phyloP scores from a whole-genome alignment of 2,329 filamentous ascomycete species.

The Monilinia vaccinii-corymbosi region DNA sequence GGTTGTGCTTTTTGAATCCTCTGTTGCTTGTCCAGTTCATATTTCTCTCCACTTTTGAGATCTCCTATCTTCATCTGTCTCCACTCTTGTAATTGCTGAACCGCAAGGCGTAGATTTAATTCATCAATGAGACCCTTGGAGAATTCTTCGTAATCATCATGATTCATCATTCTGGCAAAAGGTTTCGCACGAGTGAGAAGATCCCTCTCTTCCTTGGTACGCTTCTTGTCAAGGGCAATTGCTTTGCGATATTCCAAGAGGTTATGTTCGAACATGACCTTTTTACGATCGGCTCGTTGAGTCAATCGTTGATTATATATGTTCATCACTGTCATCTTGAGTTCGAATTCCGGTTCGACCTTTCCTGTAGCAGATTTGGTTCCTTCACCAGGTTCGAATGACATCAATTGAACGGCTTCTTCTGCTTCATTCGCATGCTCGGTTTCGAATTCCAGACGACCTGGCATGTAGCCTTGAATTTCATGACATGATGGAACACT shows the following conservation, averaged over 20 bases:
- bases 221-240: constrained; percentile 80
- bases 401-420: constrained; percentile 96
- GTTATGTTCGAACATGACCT: constrained; percentile 92
- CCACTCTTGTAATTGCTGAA: constrained; percentile 90
- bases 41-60: constrained; percentile 79
- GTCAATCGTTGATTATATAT: constrained; percentile 93
- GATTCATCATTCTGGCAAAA: constrained; percentile 94
- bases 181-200: constrained; percentile 89
- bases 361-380: constrained; percentile 76
- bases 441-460: constrained; percentile 91
- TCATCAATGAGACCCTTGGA: constrained; percentile 82
- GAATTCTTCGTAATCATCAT: constrained; percentile 78
- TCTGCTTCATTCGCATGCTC: constrained; percentile 97
- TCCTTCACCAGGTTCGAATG: constrained; percentile 93
- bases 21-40: constrained; percentile 76
- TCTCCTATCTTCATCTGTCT: constrained; percentile 75
- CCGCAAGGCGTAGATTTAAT: constrained; percentile 82
- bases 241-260: constrained; percentile 92
- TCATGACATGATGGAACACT: constrained; percentile 95
- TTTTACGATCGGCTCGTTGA: constrained; percentile 86
- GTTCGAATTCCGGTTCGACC: constrained; percentile 88
- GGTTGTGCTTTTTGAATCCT: constrained; percentile 62
- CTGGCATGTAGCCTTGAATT: constrained; percentile 97
- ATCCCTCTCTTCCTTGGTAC: constrained; percentile 90
- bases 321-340: constrained; percentile 97